Percentiles rank a stretch among this genome's conserved stretches.
Conservation (phyloP, 179 eudicot genomes). For the Beta lomatogona region DNA sequence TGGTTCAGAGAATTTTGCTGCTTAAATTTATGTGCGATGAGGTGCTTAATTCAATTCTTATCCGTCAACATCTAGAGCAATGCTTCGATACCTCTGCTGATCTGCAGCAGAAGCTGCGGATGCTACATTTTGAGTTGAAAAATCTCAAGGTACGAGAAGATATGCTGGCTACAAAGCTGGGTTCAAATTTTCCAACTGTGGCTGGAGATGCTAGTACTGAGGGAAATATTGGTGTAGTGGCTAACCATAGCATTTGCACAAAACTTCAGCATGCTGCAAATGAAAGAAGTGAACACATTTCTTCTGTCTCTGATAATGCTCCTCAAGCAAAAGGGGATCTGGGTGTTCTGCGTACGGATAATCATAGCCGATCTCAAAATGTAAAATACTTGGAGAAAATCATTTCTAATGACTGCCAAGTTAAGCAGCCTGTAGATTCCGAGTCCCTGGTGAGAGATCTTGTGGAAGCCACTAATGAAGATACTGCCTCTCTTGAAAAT, state of each 20-base stretch:
- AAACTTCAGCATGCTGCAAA: constrained; percentile 27
- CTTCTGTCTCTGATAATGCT: constrained; percentile 24
- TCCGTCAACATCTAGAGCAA: constrained; percentile 78
- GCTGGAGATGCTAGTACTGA: constrained; percentile 29
- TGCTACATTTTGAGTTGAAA: constrained; percentile 60
- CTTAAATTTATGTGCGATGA: constrained; percentile 82
- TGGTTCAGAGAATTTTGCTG: constrained; percentile 73
- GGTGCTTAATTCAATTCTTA: constrained; percentile 56
- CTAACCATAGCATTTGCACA: constrained; percentile 23
- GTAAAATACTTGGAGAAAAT: constrained; percentile 26
- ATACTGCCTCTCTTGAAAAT: constrained; percentile 19
- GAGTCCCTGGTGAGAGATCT: constrained; percentile 29
- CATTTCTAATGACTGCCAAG: constrained; percentile 26
- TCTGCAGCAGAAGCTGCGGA: constrained; percentile 75
- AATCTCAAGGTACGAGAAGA: constrained; percentile 63
- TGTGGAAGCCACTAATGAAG: constrained; percentile 27
- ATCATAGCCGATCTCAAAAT: constrained; percentile 1
- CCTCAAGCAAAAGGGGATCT: constrained; percentile 16
- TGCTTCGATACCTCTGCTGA: constrained; percentile 60
- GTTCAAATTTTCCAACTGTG: constrained; percentile 20
- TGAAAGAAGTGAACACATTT: constrained; percentile 21
- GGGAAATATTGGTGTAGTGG: constrained; percentile 14
- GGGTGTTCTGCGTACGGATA: constrained; percentile 3
- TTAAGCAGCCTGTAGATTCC: constrained; percentile 31
- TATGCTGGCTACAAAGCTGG: constrained; percentile 46